Evolutionary conservation across 2,329 filamentous ascomycete genomes (phyloP), one percentile per base, ranked within the genome.

Genomic region (Didymella lethalis): DNA sequence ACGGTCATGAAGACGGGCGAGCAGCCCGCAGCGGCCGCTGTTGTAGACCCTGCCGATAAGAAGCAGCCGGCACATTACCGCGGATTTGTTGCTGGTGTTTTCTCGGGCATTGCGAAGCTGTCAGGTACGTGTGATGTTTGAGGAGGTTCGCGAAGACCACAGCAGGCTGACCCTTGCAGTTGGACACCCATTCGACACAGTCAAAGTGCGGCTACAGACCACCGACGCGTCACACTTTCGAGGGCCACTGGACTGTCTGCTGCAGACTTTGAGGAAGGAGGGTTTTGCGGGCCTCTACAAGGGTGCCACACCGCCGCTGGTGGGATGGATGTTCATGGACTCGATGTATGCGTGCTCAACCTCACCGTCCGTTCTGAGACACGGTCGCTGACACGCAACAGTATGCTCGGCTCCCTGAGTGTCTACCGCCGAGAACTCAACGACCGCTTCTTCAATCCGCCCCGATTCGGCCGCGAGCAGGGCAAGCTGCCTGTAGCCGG

Each of bases 291-390:
- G 92, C 3, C 82, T 99, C 41, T 99, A 98, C 84, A 99, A 98
- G 81, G 93, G 94, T 70, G 93, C 93, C 11, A 92, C 91, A 28
- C 94, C 94, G 55, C 95, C 95, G 51, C 83, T 98, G 48, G 87
- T 97, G 50, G 95, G 95, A 69, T 98, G 95, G 95, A 97, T 98
- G 90, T 92, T 96, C 72, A 98, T 98, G 94, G 95, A 99, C 81
- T 88, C 85, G 54, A 76, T 90, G 81, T 85, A 76, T 64, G 79
- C n/a, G 20, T 64, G 25, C 31, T 28, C 4, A 8, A 34, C 29
- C 36, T 23, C 41, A 53, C 41, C 41, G 23, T 41, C 7, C 11
- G 6, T 31, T 25, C 6, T 50, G 48, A 56, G 49, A 56, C 44
- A 38, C 26, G 7, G 12, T 44, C 1, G 40, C 56, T 66, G 50